Evolutionary conservation across 441 rosid genomes (phyloP).

Genomic region (Capsella rubella): DNA sequence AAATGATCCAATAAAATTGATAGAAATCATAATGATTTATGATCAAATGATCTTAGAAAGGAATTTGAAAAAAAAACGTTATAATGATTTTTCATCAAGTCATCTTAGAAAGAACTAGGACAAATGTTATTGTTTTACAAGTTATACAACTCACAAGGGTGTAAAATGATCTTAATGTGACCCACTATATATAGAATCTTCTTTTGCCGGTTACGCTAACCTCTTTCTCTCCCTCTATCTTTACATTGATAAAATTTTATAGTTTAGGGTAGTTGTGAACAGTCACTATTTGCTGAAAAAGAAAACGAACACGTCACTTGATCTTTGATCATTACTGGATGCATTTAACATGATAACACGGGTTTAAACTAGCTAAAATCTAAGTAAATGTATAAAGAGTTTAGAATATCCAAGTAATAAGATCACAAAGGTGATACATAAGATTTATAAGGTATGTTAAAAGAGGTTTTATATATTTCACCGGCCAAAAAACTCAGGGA

Average conservation of each 20-base stretch:
- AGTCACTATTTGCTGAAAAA: neutral
- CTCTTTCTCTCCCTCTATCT: neutral
- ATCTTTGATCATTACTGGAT: neutral
- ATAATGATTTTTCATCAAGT: slow-evolving; percentile 15
- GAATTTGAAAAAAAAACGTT: neutral
- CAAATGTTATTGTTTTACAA: slow-evolving; percentile 31
- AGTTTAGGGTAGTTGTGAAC: neutral
- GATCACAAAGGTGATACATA: neutral
- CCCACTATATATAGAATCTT: slow-evolving; percentile 18
- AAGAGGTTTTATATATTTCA: slow-evolving; percentile 31
- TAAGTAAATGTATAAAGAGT: neutral
- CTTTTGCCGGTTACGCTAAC: slow-evolving; percentile 41
- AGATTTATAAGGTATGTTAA: neutral
- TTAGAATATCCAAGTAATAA: neutral
- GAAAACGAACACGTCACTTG: neutral
- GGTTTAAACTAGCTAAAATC: neutral
- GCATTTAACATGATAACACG: too few relatives aligned
- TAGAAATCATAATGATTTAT: slow-evolving; percentile 13
- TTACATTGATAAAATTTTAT: neutral
- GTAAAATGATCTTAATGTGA: slow-evolving; percentile 8
- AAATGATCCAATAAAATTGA: neutral
- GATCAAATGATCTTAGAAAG: slow-evolving; percentile 28
- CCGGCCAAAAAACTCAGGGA: slow-evolving; percentile 57
- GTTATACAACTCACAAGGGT: slow-evolving; percentile 15
- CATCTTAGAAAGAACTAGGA: slow-evolving; percentile 19